phyloP scores from a whole-genome alignment of 768 basidiomycete genomes.

The Rhodotorula diobovata region DNA sequence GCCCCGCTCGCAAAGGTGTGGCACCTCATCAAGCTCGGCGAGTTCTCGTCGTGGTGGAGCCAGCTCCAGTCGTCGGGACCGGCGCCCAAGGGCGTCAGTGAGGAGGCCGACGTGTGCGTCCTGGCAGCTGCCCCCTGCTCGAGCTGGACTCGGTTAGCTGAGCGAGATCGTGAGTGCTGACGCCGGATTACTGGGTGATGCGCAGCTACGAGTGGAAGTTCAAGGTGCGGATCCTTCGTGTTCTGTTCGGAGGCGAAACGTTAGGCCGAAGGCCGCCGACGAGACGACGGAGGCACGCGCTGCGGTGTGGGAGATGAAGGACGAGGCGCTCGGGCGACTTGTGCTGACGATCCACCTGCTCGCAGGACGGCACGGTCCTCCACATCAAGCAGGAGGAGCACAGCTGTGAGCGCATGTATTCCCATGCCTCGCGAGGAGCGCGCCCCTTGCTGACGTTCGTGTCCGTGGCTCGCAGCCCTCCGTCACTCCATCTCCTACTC shows the following conservation, averaged over 20 bases:
- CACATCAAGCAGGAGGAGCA: conserved; percentile 46
- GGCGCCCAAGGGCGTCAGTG: conserved; percentile 32
- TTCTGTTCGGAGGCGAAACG: no score
- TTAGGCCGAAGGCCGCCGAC: no score
- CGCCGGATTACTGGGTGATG: no score
- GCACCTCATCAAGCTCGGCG: conserved; percentile 43
- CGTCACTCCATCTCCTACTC: conserved; percentile 44
- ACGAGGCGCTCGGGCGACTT: no score
- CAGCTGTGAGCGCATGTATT: conserved; percentile 11
- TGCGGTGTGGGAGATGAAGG: no score
- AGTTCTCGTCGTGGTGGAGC: conserved; percentile 40
- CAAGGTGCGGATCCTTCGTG: conserved; percentile 31
- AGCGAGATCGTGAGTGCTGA: no score
- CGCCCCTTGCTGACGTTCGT: background rate
- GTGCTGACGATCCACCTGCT: background rate
- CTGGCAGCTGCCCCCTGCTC: no score
- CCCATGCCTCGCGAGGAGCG: background rate
- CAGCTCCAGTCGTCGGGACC: conserved; percentile 32
- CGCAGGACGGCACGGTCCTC: conserved; percentile 42
- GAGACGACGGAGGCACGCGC: no score
- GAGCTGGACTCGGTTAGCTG: no score
- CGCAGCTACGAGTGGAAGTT: conserved; percentile 37
- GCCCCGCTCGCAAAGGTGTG: conserved; percentile 38
- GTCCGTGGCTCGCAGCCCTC: conserved; percentile 18
- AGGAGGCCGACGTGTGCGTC: conserved; percentile 38